A percentile compares a stretch with the other conserved stretches of the same genome.
phyloP scores from a whole-genome alignment of 495 filamentous ascomycete genomes.

The Neurospora discreta region DNA sequence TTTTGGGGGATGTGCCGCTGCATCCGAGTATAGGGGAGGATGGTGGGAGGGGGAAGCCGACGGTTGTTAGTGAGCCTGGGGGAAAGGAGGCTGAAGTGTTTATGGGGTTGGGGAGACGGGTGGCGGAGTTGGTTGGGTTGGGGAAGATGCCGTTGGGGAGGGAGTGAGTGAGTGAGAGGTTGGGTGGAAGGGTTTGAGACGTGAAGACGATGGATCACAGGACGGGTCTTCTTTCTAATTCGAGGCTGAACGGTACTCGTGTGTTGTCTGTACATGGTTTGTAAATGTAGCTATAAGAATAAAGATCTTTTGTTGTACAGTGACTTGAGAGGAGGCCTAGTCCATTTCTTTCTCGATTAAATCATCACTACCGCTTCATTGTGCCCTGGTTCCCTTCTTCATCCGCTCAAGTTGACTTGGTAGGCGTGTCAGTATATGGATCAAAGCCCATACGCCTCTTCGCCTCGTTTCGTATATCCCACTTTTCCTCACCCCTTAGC shows the following conservation, averaged over 20 bases:
- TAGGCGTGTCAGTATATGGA: constrained; percentile 26
- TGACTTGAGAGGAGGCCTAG: neutral
- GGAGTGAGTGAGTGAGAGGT: neutral
- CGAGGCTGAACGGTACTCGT: neutral
- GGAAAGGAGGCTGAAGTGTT: constrained; percentile 63
- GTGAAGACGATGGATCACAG: neutral
- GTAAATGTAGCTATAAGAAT: neutral
- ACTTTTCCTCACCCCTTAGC: constrained; percentile 57
- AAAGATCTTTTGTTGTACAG: neutral
- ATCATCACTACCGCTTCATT: neutral
- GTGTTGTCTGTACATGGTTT: neutral
- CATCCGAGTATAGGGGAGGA: constrained; percentile 80
- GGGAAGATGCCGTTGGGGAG: neutral
- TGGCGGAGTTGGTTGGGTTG: constrained; percentile 42
- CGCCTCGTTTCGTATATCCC: constrained; percentile 59
- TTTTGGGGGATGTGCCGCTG: constrained; percentile 84
- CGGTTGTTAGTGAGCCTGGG: constrained; percentile 73
- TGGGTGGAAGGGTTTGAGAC: neutral
- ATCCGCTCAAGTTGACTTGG: neutral
- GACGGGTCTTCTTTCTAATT: neutral
- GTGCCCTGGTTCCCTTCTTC: neutral
- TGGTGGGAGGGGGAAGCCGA: constrained; percentile 80
- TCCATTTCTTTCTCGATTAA: neutral
- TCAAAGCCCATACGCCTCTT: constrained; percentile 75
- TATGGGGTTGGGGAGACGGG: constrained; percentile 51